Percentiles rank a stretch among this genome's conserved stretches.
Conservation (phyloP, 2,329 filamentous ascomycete species). For the Neurospora sp. region DNA sequence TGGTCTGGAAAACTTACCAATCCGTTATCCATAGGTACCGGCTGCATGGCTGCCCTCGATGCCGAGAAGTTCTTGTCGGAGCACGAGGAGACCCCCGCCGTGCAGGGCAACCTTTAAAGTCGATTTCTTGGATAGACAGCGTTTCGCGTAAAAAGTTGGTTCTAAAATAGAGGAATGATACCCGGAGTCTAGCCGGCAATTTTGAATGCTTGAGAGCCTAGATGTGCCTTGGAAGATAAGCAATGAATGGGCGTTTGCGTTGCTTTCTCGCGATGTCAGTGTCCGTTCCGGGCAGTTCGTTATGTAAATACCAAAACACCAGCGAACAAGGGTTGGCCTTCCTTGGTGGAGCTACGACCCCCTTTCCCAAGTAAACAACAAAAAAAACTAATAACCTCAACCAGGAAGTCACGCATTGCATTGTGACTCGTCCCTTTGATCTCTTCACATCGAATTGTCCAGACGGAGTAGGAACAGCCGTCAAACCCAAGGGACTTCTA, state of each 20-base stretch:
- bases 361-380: neutral
- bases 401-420: neutral
- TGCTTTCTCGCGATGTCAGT: neutral
- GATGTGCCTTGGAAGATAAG: neutral
- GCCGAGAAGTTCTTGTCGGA: conserved; percentile 90
- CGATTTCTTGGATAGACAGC: neutral
- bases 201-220: neutral
- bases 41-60: conserved; percentile 91
- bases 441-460: neutral
- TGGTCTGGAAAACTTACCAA: conserved; percentile 14
- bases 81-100: conserved; percentile 42
- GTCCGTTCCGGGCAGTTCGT: neutral
- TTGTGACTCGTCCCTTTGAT: neutral
- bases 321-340: neutral
- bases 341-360: neutral
- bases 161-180: neutral
- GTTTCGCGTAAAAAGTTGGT: neutral
- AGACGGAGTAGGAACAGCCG: neutral
- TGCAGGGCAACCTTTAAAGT: conserved; percentile 18
- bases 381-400: neutral
- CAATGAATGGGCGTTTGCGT: too few species aligned
- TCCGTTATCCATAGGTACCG: conserved; percentile 51
- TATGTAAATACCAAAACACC: neutral
- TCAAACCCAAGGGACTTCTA: neutral
- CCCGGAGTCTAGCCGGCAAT: neutral